Conservation (phyloP, 192 early-diverging fungal species). For the Coemansia sp. region DNA sequence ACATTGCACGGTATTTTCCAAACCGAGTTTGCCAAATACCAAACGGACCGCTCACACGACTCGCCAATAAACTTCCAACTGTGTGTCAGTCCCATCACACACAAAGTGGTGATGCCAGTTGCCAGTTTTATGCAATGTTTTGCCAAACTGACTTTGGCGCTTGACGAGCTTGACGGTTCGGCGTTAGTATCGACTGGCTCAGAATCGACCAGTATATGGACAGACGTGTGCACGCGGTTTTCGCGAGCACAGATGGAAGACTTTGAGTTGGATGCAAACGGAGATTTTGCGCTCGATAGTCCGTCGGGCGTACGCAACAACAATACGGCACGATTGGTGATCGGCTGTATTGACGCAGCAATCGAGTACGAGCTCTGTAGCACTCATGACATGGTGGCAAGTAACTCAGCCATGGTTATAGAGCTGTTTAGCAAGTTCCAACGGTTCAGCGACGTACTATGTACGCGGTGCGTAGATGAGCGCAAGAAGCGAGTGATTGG, state of each 20-base stretch:
- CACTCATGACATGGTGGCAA: background rate
- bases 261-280: constrained; percentile 63
- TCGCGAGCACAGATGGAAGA: constrained; percentile 62
- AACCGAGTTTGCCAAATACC: constrained; percentile 54
- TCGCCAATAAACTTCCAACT: constrained; percentile 26
- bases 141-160: constrained; percentile 20
- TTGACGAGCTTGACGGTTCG: background rate
- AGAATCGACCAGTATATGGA: constrained; percentile 4
- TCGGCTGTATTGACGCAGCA: constrained; percentile 62
- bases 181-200: background rate
- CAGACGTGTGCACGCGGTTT: constrained; percentile 48
- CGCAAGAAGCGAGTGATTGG: constrained; percentile 20
- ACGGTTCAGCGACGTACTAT: constrained; percentile 30
- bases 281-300: constrained; percentile 61
- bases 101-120: constrained; percentile 31
- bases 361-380: constrained; percentile 39
- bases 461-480: constrained; percentile 35
- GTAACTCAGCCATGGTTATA: constrained; percentile 17
- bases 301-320: constrained; percentile 60
- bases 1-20: constrained; percentile 28
- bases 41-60: constrained; percentile 15
- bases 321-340: constrained; percentile 53
- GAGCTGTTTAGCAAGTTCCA: constrained; percentile 28
- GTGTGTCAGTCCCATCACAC: constrained; percentile 30
- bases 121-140: constrained; percentile 30